These are phyloP conservation scores for Exobasidium cylindrosporum DNA, from an alignment of 1,284 basidiomycete species.

Conservation along the genomic window DNA sequence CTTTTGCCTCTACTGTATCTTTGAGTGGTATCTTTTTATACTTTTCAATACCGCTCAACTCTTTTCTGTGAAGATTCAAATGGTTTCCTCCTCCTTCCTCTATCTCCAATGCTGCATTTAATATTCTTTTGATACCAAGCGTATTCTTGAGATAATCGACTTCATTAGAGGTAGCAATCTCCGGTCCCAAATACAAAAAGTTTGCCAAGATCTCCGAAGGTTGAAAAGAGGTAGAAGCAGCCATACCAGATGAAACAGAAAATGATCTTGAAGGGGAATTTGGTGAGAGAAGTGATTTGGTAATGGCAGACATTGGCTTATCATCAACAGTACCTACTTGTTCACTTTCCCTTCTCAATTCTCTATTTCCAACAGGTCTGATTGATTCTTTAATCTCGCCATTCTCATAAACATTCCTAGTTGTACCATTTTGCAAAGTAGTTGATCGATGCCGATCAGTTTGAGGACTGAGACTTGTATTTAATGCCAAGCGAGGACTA, in stretches of 20 bases:
- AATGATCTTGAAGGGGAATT: background rate
- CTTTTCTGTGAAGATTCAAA: slow-evolving; percentile 16
- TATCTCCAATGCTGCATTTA: slow-evolving; percentile 81
- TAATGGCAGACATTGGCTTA: background rate
- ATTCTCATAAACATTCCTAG: background rate
- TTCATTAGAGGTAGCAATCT: slow-evolving; percentile 71
- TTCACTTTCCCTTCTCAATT: too few species aligned
- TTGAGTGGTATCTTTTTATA: slow-evolving; percentile 86
- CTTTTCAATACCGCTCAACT: slow-evolving; percentile 1
- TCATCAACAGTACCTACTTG: too few species aligned
- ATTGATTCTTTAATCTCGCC: background rate
- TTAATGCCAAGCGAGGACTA: background rate
- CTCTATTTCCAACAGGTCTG: too few species aligned
- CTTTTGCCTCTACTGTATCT: slow-evolving; percentile 90
- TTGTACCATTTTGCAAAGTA: background rate
- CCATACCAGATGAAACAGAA: slow-evolving; percentile 1
- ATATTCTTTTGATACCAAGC: slow-evolving; percentile 78
- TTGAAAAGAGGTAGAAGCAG: slow-evolving; percentile 19
- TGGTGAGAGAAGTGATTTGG: background rate
- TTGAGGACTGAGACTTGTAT: background rate
- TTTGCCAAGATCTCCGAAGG: slow-evolving; percentile 69
- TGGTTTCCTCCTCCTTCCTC: slow-evolving; percentile 28
- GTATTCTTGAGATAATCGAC: slow-evolving; percentile 66
- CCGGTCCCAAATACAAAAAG: slow-evolving; percentile 86
- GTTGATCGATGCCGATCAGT: background rate